phyloP scores from a whole-genome alignment of 2,329 filamentous ascomycete species.

The Lasiodiplodia hormozganensis region DNA sequence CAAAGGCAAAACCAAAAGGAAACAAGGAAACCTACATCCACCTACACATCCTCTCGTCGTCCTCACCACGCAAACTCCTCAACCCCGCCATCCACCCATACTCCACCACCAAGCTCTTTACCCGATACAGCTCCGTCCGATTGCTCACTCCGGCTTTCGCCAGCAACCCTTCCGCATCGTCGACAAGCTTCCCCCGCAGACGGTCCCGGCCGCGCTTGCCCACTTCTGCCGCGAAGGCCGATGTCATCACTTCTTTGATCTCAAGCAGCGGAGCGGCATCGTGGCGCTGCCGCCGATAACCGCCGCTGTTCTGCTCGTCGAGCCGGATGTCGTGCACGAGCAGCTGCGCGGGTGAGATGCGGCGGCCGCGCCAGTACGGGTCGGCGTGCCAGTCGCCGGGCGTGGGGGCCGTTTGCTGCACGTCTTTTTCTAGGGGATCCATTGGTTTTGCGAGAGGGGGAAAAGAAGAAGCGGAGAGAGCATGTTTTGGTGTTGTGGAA shows the following conservation, averaged over 20 bases:
- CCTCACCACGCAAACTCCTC: constrained; percentile 43
- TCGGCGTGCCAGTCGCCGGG: constrained; percentile 46
- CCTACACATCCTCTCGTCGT: constrained; percentile 42
- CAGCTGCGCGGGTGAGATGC: constrained; percentile 48
- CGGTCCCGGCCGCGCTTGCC: constrained; percentile 34
- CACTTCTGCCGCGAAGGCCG: constrained; percentile 43
- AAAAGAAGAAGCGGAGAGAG: background rate
- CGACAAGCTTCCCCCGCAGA: constrained; percentile 32
- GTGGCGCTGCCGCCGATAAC: constrained; percentile 34
- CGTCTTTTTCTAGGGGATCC: constrained; percentile 35
- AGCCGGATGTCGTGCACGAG: constrained; percentile 50
- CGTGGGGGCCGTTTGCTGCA: constrained; percentile 31
- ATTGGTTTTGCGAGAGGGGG: background rate
- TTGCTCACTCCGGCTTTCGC: constrained; percentile 31
- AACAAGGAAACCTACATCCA: constrained; percentile 42
- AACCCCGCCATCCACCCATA: constrained; percentile 53
- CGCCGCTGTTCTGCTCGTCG: constrained; percentile 32
- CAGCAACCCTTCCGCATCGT: constrained; percentile 35
- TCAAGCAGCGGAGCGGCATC: constrained; percentile 47
- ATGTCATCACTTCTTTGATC: constrained; percentile 45
- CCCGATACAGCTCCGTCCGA: constrained; percentile 45
- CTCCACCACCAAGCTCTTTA: constrained; percentile 45
- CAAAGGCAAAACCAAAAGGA: background rate
- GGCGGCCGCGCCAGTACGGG: constrained; percentile 47
- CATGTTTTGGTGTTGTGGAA: too few relatives aligned